These are phyloP conservation scores for Fusarium nurragi DNA, from an alignment of 2,329 filamentous ascomycete species.

Conservation along the genomic window DNA sequence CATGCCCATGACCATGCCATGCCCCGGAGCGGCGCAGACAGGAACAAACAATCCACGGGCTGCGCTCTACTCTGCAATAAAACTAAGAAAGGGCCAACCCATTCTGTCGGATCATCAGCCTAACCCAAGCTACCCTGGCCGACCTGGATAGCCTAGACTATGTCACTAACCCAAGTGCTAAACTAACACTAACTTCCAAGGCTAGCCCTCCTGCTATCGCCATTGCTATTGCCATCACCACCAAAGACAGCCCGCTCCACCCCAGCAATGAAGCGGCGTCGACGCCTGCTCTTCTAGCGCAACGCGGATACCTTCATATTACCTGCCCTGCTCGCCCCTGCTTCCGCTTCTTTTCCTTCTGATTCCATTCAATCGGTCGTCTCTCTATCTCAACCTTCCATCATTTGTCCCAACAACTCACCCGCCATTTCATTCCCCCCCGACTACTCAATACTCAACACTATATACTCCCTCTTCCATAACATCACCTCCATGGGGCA, in stretches of 20 bases:
- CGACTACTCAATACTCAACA: neutral
- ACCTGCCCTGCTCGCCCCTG: slow-evolving; percentile 36
- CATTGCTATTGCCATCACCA: slow-evolving; percentile 14
- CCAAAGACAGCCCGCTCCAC: slow-evolving; percentile 31
- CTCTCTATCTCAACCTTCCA: neutral
- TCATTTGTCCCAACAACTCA: neutral
- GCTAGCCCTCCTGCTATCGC: neutral
- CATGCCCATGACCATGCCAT: no score
- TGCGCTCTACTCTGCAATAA: no score
- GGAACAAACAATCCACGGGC: no score
- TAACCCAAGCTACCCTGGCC: neutral
- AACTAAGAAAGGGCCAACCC: slow-evolving; percentile 10
- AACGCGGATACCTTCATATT: slow-evolving; percentile 47
- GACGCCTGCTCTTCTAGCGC: slow-evolving; percentile 44
- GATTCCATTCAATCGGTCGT: neutral
- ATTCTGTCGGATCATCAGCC: slow-evolving; percentile 25
- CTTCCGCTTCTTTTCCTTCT: slow-evolving; percentile 14
- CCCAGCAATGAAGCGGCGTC: slow-evolving; percentile 42
- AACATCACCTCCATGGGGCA: slow-evolving; percentile 34
- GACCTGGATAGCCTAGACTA: slow-evolving; percentile 29
- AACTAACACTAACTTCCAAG: slow-evolving; percentile 5
- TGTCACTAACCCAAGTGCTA: slow-evolving; percentile 1
- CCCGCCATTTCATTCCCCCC: neutral
- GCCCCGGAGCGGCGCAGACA: no score
- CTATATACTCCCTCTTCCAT: neutral